These are phyloP conservation scores for Trametes punicea DNA, from an alignment of 768 basidiomycete genomes.

Conservation along the genomic window DNA sequence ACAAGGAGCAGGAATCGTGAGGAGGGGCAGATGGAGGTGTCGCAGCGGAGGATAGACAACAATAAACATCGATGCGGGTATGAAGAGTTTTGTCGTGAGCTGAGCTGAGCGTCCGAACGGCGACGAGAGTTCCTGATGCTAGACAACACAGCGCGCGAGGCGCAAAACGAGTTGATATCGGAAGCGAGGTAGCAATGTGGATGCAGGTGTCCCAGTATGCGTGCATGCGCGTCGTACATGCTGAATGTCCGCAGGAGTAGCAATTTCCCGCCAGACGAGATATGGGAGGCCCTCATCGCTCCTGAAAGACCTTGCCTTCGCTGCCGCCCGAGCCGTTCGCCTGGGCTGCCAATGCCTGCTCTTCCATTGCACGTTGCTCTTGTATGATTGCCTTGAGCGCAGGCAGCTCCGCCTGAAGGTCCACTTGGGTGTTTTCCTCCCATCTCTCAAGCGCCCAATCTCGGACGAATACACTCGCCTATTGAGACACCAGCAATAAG, in stretches of 20 bases:
- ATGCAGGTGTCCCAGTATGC: slow-evolving; percentile 1
- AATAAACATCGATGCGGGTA: slow-evolving; percentile 24
- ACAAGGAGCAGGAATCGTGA: background rate
- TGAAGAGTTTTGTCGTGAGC: slow-evolving; percentile 20
- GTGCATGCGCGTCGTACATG: background rate
- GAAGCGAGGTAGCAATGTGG: slow-evolving; percentile 3
- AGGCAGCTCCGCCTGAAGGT: slow-evolving; percentile 56
- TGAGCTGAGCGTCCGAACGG: slow-evolving; percentile 11
- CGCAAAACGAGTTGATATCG: slow-evolving; percentile 1
- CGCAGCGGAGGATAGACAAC: slow-evolving; percentile 19
- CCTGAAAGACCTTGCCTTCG: slow-evolving; percentile 12
- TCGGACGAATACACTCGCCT: slow-evolving; percentile 82
- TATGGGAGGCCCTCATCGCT: background rate
- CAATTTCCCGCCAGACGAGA: background rate
- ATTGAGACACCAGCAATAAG: background rate
- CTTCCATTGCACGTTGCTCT: slow-evolving; percentile 25
- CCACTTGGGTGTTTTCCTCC: slow-evolving; percentile 58
- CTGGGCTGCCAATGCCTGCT: slow-evolving; percentile 7
- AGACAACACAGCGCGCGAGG: slow-evolving; percentile 12
- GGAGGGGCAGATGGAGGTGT: background rate
- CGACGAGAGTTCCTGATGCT: slow-evolving; percentile 10
- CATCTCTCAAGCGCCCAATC: slow-evolving; percentile 83
- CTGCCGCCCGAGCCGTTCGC: background rate
- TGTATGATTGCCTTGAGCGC: slow-evolving; percentile 56
- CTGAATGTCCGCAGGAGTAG: too few relatives aligned